Evolutionary conservation across 1,284 basidiomycete genomes (phyloP).

Genomic region (Volvariella surrecta): DNA sequence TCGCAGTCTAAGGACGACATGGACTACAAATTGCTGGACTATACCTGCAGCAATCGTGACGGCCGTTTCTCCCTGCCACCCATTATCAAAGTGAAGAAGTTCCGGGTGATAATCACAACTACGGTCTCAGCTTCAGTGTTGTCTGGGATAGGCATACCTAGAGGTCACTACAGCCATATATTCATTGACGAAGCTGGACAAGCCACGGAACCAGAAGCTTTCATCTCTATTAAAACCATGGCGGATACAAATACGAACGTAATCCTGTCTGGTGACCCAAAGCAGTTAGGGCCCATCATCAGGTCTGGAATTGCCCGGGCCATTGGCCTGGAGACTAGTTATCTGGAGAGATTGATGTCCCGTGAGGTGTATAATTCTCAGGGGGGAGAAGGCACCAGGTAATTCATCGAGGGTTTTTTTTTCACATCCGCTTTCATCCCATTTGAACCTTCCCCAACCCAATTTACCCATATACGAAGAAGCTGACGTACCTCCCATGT

Average conservation of each 20-base stretch:
- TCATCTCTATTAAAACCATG: conserved; percentile 43
- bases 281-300: conserved; percentile 48
- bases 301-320: conserved; percentile 32
- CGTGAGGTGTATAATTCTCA: conserved; percentile 33
- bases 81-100: conserved; percentile 27
- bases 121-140: conserved; percentile 45
- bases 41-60: conserved; percentile 26
- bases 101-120: conserved; percentile 44
- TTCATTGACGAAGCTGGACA: conserved; percentile 53
- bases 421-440: no score
- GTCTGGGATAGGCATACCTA: conserved; percentile 37
- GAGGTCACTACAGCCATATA: conserved; percentile 45
- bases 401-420: conserved; percentile 10
- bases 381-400: conserved; percentile 32
- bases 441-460: no score
- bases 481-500: background rate
- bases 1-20: conserved; percentile 32
- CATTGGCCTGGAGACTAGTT: conserved; percentile 38
- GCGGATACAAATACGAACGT: conserved; percentile 38
- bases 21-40: conserved; percentile 27
- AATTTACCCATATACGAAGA: no score
- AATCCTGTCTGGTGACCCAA: conserved; percentile 43
- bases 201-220: conserved; percentile 44
- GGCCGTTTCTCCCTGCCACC: conserved; percentile 35
- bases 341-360: conserved; percentile 42